These are phyloP conservation scores for Emergomyces pasteurianus DNA, from an alignment of 2,329 filamentous ascomycete species.

Conservation along the genomic window DNA sequence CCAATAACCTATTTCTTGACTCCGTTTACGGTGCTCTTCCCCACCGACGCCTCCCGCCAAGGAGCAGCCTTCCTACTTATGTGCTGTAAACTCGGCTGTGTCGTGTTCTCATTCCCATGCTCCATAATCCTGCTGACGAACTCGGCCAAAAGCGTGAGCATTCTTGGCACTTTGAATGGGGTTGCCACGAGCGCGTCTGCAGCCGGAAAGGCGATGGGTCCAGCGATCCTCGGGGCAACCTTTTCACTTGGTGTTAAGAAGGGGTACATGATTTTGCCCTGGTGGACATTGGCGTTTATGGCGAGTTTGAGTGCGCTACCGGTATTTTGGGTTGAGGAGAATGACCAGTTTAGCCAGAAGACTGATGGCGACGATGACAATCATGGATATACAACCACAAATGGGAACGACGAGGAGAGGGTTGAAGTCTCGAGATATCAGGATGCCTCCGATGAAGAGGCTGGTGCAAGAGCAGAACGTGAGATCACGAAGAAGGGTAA, in stretches of 20 bases:
- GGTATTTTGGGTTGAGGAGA: constrained; percentile 61
- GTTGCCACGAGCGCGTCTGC: constrained; percentile 75
- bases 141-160: constrained; percentile 58
- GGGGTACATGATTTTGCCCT: constrained; percentile 68
- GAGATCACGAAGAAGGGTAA: background rate
- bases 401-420: background rate
- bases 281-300: constrained; percentile 62
- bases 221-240: constrained; percentile 56
- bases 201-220: constrained; percentile 66
- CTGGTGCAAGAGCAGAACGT: background rate
- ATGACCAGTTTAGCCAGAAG: constrained; percentile 48
- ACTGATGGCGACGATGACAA: constrained; percentile 16
- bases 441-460: background rate
- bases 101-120: constrained; percentile 81
- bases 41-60: constrained; percentile 41
- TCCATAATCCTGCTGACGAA: constrained; percentile 86
- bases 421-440: background rate
- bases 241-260: constrained; percentile 66
- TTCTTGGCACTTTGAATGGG: constrained; percentile 83
- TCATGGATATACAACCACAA: constrained; percentile 4
- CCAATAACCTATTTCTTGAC: constrained; percentile 70
- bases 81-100: constrained; percentile 59
- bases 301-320: constrained; percentile 56
- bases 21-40: constrained; percentile 62
- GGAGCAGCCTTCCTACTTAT: constrained; percentile 53